Base-by-base conservation (phyloP, 139 green algal genomes). In the Closterium sp. region DNA sequence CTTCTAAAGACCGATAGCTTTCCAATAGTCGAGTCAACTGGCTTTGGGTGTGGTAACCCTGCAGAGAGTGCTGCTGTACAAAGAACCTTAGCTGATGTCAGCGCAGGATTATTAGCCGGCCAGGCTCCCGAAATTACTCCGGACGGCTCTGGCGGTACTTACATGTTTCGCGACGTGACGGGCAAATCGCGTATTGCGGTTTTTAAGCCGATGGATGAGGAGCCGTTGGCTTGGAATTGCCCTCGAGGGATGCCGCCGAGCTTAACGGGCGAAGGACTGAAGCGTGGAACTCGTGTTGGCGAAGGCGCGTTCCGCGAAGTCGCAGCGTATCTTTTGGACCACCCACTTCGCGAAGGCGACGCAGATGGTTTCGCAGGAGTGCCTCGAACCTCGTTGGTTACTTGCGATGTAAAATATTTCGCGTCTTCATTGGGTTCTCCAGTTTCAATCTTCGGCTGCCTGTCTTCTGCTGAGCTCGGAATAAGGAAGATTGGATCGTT, bases 291-390 rank as follows among this genome's bases (percentile, higher is more conserved):
- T 24, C 95, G 97, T 27, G 97, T 99, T 11, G 98, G 98, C 10
- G 98, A 99, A 95, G 98, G 97, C 2, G 98, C 98, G 10, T 95
- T 88, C 9, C 91, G 32, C 0, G 97, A 99, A 94, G 97, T 99
- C 2, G 98, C 98, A 10, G 98, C 98, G 0, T 99, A 97, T 86
- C 91, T 99, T 87, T 95, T 99, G n/a, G 98, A 99, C 95, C 95
- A 98, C 28, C 88, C 88, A 27, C 27, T 34, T 91, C 42, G 34
- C 28, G 42, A 91, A 32, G 31, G n/a, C 32, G 85, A 93, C 30
- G 86, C 32, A 19, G 96, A 96, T 31, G 93, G 95, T 95, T 98
- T 98, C 95, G 96, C 98, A 1, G 92, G 95, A 1, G 98, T 99
- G 86, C 98, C 98, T 0, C 96, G 96, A 91, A 98, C 97, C 32